These are phyloP conservation scores for Gilbertella persicaria DNA, from an alignment of 371 early-diverging fungal genomes.

Conservation along the genomic window DNA sequence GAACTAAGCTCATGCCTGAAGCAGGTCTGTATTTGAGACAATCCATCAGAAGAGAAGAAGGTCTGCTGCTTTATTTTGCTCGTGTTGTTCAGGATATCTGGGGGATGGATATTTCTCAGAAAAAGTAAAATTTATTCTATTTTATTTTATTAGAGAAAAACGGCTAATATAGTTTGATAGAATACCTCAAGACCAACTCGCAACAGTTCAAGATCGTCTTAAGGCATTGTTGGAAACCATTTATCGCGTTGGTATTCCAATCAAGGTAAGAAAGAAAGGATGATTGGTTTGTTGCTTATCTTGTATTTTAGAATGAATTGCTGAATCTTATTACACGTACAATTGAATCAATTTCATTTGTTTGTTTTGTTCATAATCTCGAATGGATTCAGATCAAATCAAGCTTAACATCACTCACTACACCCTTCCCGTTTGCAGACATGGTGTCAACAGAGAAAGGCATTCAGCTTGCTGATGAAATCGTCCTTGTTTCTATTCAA, in stretches of 20 bases:
- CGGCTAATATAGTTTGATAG: too few relatives aligned
- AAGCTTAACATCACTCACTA: not conserved
- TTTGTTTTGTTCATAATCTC: conserved; percentile 1
- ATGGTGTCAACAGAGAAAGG: conserved; percentile 19
- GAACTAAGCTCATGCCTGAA: not conserved
- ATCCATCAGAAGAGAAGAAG: conserved; percentile 5
- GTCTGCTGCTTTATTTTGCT: conserved; percentile 9
- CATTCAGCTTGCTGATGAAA: not conserved
- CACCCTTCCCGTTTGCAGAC: conserved; percentile 7
- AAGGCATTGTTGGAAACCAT: not conserved
- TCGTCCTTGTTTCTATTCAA: conserved; percentile 8
- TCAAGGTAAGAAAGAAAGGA: not conserved
- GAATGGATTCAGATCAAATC: conserved; percentile 7
- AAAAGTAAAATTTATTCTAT: conserved; percentile 1
- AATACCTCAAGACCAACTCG: not conserved
- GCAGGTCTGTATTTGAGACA: not conserved
- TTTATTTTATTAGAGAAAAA: too few relatives aligned
- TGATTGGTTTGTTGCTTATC: not conserved
- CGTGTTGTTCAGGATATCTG: conserved; percentile 5
- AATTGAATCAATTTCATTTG: conserved; percentile 5
- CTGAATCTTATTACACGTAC: not conserved
- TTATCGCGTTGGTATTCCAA: not conserved
- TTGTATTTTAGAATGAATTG: not conserved
- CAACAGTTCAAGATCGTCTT: not conserved
- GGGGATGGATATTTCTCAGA: not conserved